Evolutionary conservation across 176 grass and related monocot species (phyloP).

Genomic region (Aegilops longissima): DNA sequence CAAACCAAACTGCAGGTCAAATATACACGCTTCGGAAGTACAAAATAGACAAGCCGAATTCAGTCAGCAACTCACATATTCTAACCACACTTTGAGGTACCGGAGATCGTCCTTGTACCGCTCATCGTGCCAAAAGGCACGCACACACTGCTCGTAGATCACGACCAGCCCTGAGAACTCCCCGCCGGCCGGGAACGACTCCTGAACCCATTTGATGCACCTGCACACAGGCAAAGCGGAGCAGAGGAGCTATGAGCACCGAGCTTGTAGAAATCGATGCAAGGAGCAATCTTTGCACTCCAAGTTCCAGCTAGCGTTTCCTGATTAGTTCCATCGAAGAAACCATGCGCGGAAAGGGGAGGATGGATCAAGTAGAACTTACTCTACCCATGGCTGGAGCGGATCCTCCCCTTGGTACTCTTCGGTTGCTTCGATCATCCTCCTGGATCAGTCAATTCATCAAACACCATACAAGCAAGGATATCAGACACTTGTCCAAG

Average conservation of each 20-base stretch:
- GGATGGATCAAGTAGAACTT: conserved; percentile 20
- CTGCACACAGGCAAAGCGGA: conserved; percentile 38
- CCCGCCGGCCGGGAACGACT: conserved; percentile 82
- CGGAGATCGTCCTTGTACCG: conserved; percentile 87
- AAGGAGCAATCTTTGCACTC: not conserved
- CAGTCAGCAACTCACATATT: conserved; percentile 69
- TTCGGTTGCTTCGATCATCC: conserved; percentile 78
- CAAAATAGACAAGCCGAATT: not conserved
- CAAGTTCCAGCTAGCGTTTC: not conserved
- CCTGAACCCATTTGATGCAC: conserved; percentile 98
- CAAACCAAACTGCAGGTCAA: conserved; percentile 25
- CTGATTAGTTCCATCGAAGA: conserved; percentile 1
- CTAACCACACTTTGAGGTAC: conserved; percentile 98
- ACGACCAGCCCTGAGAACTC: conserved; percentile 87
- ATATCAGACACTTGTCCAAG: not conserved
- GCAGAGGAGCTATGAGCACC: not conserved
- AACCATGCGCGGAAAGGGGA: not conserved
- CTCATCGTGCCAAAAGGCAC: conserved; percentile 78
- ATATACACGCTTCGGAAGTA: not conserved
- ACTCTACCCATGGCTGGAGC: conserved; percentile 91
- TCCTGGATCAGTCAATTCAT: conserved; percentile 41
- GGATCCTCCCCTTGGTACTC: conserved; percentile 85
- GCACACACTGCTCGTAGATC: conserved; percentile 95
- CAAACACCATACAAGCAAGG: not conserved
- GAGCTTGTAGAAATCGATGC: not conserved